These are phyloP conservation scores for Nemania diffusa DNA, from an alignment of 2,329 filamentous ascomycete genomes.

Conservation along the genomic window DNA sequence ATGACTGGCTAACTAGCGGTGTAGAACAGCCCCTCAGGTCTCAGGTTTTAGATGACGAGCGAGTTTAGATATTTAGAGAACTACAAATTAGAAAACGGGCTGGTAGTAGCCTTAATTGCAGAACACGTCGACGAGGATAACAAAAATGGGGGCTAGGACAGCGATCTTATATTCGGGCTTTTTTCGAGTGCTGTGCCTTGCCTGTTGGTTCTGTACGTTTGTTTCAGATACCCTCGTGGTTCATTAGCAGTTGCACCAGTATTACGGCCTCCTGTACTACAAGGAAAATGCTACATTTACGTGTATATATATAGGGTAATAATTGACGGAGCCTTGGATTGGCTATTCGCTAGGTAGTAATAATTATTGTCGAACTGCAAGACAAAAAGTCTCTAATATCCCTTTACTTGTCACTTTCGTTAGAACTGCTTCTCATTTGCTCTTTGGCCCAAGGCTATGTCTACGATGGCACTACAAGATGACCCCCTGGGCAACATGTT, in stretches of 20 bases:
- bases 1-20: not conserved
- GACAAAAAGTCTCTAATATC: not conserved
- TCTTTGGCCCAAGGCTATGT: not conserved
- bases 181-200: not conserved
- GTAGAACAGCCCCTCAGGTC: not conserved
- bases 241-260: not conserved
- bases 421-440: not conserved
- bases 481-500: slow-evolving; percentile 23
- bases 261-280: not conserved
- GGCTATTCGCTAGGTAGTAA: not conserved
- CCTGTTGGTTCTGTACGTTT: not conserved
- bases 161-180: not conserved
- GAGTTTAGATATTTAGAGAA: not conserved
- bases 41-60: not conserved
- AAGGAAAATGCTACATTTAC: too few relatives aligned
- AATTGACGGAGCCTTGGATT: too few relatives aligned
- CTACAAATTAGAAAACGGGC: not conserved
- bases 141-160: not conserved
- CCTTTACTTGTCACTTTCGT: not conserved
- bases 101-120: not conserved
- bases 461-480: not conserved
- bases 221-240: not conserved
- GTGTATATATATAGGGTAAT: not conserved
- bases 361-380: not conserved
- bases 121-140: not conserved